Evolutionary conservation across 495 filamentous ascomycete species (phyloP).

Genomic region (Penicillium psychrofluorescens): DNA sequence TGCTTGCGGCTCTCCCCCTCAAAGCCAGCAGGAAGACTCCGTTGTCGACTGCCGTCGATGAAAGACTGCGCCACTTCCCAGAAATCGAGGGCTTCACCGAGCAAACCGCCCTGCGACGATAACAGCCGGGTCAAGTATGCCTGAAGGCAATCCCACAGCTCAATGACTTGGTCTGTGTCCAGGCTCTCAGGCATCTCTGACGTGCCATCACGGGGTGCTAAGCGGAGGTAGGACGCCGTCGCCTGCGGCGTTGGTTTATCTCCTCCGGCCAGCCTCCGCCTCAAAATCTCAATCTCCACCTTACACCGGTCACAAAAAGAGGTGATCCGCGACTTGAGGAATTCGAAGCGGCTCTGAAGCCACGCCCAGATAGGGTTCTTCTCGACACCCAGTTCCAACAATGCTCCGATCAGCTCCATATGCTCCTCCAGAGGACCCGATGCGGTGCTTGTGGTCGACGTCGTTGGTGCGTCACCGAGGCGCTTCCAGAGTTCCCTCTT

Average conservation of each 20-base stretch:
- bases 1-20: slow-evolving; percentile 79
- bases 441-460: slow-evolving; percentile 30
- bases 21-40: slow-evolving; percentile 70
- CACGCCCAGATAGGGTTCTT: slow-evolving; percentile 96
- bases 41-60: slow-evolving; percentile 79
- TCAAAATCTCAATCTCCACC: slow-evolving; percentile 84
- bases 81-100: slow-evolving; percentile 86
- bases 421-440: slow-evolving; percentile 62
- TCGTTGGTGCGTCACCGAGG: slow-evolving; percentile 53
- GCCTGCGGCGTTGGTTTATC: slow-evolving; percentile 62
- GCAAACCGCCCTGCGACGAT: slow-evolving; percentile 63
- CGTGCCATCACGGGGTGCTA: slow-evolving; percentile 55
- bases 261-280: slow-evolving; percentile 66
- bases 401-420: slow-evolving; percentile 79
- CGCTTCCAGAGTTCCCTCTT: slow-evolving; percentile 83
- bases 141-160: slow-evolving; percentile 83
- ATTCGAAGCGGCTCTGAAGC: slow-evolving; percentile 81
- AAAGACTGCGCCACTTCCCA: slow-evolving; percentile 91
- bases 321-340: slow-evolving; percentile 76
- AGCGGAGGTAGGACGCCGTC: slow-evolving; percentile 65
- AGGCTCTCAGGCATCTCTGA: slow-evolving; percentile 48
- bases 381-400: slow-evolving; percentile 85
- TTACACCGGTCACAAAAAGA: slow-evolving; percentile 72
- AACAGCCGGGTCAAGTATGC: slow-evolving; percentile 61
- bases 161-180: slow-evolving; percentile 70